A percentile compares a stretch with the other conserved stretches of the same genome.
These are phyloP conservation scores for Alternaria triticina DNA, from an alignment of 2,329 filamentous ascomycete genomes.

Conservation along the genomic window DNA sequence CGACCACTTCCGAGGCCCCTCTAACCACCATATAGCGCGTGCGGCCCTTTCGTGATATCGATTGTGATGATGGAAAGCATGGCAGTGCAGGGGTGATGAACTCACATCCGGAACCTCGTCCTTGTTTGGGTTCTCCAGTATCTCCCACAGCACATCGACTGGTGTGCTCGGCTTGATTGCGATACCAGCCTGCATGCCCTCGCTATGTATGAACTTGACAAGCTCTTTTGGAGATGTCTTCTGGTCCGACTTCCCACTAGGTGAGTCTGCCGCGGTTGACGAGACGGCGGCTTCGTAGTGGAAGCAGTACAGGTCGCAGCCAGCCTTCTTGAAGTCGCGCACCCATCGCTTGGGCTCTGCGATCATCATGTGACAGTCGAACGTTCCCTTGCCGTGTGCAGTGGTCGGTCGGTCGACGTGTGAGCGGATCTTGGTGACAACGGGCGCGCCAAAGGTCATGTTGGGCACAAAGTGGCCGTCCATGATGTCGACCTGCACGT, in stretches of 20 bases:
- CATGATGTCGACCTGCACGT: conserved; percentile 97
- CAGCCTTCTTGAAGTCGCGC: conserved; percentile 89
- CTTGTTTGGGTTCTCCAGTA: conserved; percentile 74
- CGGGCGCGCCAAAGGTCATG: conserved; percentile 93
- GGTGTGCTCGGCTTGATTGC: conserved; percentile 93
- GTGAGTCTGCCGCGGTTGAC: conserved; percentile 82
- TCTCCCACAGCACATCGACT: conserved; percentile 90
- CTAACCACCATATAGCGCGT: conserved; percentile 20
- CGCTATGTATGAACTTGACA: conserved; percentile 87
- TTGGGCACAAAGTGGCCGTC: conserved; percentile 99
- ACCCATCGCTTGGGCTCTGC: conserved; percentile 99
- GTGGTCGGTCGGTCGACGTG: conserved; percentile 79
- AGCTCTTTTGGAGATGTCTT: conserved; percentile 84
- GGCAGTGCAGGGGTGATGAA: conserved; percentile 23
- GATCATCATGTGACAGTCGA: conserved; percentile 99
- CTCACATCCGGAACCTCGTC: conserved; percentile 88
- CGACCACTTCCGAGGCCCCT: conserved; percentile 18
- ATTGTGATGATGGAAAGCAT: conserved; percentile 14
- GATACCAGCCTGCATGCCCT: conserved; percentile 88
- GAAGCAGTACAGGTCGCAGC: conserved; percentile 99
- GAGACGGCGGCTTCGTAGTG: conserved; percentile 94
- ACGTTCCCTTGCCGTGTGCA: conserved; percentile 81
- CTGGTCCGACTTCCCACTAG: conserved; percentile 69
- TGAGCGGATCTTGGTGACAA: conserved; percentile 89
- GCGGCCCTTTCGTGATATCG: conserved; percentile 20